phyloP scores from a whole-genome alignment of 257 asterid genomes.

The Solanum virginianum region DNA sequence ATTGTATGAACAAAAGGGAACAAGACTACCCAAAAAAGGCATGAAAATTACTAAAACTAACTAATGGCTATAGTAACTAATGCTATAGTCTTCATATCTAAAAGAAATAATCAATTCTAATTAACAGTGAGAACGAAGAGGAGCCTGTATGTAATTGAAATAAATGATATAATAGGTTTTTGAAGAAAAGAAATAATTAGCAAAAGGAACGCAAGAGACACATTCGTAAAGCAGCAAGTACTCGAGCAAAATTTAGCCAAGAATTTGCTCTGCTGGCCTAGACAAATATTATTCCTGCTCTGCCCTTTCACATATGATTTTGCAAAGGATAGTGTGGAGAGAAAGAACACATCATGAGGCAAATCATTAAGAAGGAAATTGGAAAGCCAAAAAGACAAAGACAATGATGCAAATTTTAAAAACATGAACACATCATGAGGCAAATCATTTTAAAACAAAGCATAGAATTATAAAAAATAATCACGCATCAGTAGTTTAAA shows the following conservation, averaged over 20 bases:
- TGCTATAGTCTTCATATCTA: neutral
- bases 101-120: neutral
- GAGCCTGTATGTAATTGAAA: neutral
- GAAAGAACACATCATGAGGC: neutral
- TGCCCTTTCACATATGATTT: neutral
- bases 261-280: neutral
- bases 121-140: neutral
- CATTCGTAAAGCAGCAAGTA: neutral
- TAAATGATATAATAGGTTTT: neutral
- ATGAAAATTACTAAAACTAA: neutral
- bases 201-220: neutral
- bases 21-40: neutral
- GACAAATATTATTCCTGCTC: neutral
- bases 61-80: neutral
- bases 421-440: too few relatives aligned
- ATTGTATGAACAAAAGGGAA: neutral
- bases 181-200: neutral
- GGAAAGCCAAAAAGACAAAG: neutral
- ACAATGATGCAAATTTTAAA: neutral
- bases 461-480: neutral
- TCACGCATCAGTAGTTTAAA: neutral
- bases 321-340: neutral
- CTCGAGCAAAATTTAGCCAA: neutral
- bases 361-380: neutral
- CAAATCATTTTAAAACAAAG: neutral